These are phyloP conservation scores for Fusarium aywerte DNA, from an alignment of 2,329 filamentous ascomycete genomes.

Conservation along the genomic window DNA sequence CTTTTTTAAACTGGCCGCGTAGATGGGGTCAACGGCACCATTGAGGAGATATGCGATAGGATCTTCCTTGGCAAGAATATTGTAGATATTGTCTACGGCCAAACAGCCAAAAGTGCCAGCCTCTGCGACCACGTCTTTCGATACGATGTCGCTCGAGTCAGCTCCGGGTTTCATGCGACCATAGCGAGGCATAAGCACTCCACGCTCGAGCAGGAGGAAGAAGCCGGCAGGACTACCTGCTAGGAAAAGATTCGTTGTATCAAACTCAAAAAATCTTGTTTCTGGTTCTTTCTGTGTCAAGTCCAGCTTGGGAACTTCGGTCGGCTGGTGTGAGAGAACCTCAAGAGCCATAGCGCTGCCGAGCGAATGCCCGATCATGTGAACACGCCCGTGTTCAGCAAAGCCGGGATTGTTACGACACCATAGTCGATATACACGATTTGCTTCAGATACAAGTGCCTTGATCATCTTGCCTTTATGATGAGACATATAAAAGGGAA, in stretches of 20 bases:
- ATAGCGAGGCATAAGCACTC: constrained; percentile 76
- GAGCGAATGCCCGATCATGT: constrained; percentile 91
- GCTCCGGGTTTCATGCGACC: constrained; percentile 80
- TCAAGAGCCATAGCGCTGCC: constrained; percentile 96
- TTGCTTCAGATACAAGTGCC: constrained; percentile 89
- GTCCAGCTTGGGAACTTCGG: constrained; percentile 66
- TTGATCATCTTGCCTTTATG: constrained; percentile 96
- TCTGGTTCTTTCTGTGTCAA: constrained; percentile 54
- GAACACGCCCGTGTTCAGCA: constrained; percentile 80
- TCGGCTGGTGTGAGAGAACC: constrained; percentile 89
- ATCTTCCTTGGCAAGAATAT: constrained; percentile 77
- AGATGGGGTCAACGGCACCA: constrained; percentile 84
- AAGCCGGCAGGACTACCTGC: constrained; percentile 92
- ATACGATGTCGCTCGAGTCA: constrained; percentile 68
- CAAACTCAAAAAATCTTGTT: constrained; percentile 82
- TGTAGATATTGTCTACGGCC: constrained; percentile 96
- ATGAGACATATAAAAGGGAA: constrained; percentile 96
- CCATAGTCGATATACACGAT: constrained; percentile 95
- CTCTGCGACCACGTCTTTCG: constrained; percentile 75
- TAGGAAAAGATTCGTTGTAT: constrained; percentile 89
- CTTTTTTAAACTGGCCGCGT: constrained; percentile 79
- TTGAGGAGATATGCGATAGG: constrained; percentile 94
- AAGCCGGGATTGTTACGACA: constrained; percentile 94
- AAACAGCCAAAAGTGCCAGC: constrained; percentile 87
- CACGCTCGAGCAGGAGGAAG: constrained; percentile 86